Base-by-base conservation (phyloP, 1,284 basidiomycete genomes). In the Cystobasidiaceae sp. region DNA sequence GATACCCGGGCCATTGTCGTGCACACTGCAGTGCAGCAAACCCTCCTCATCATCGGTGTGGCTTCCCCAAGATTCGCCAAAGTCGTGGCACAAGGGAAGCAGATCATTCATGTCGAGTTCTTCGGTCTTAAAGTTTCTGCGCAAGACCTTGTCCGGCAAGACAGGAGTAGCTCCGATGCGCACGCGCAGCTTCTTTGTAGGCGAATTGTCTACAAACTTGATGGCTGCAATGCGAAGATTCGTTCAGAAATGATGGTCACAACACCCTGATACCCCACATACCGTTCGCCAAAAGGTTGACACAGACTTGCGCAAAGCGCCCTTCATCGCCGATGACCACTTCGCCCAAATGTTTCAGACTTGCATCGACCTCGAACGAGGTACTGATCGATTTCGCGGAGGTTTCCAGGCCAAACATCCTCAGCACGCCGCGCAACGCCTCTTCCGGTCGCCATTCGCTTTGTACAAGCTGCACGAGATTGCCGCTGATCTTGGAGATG, bases 1-100 rank as follows among this genome's bases (percentile, higher is more conserved):
- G 28, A 73, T 65, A 0, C 72, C 72, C 2, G 62, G 61, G 15
- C 72, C 72, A 4, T 61, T 66, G 54, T 73, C 72, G 9, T n/a
- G 21, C 2, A 67, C 48, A 32, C 41, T 49, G 46, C 50, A 46
- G 28, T 67, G 66, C 21, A 67, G 60, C 5, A 61, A 27, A 1
- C 52, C 45, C 21, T 63, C 52, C 11, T 49, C 25, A 13, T 28
- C 54, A 27, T 48, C 15, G 19, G 30, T 41, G 1, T 56, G 27
- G 9, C 32, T 59, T 17, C 39, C 49, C 46, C 62, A 48, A 2
- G 2, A 9, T 5, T 17, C 21, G 23, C 28, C 43, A 45, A 44
- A 57, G 13, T 43, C 46, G n/a, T 48, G 25, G 33, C 60, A 63
- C 11, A 63, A 23, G 0, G 66, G 52, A 8, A 51, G 39, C 1